Evolutionary conservation across 176 grass and related monocot species (phyloP), one percentile per base, ranked within the genome.

Genomic region (Raddia guianensis): DNA sequence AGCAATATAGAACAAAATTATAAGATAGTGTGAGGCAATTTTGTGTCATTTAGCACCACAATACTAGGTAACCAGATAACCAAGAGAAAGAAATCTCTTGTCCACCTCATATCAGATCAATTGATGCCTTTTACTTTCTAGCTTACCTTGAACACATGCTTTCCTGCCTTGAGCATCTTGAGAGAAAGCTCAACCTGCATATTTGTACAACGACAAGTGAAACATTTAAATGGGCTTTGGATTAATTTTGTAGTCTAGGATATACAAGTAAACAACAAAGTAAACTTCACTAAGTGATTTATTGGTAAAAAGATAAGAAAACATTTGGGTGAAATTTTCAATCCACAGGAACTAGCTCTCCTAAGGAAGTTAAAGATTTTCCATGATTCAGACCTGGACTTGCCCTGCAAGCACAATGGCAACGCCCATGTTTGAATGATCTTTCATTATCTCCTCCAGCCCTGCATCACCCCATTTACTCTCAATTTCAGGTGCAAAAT

Each of bases 101-200:
- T 69, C 37, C n/a, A 81, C 2, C 12, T 7, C 64, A 78, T 69
- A 68, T 68, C 49, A 73, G n/a, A 54, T 33, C 19, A 4, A 50
- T 56, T 62, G 51, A 68, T 59, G 2, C 15, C 18, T 12, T 75
- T 71, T 55, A 3, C 70, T 76, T 80, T 34, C 18, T 44, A 33
- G 3, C 53, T 66, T 95, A 98, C 96, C 96, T 98, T 98, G 96
- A 71, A 98, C 59, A 93, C 92, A 82, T 98, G 96, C 57, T 98
- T 98, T 86, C 90, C 90, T 40, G 90, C 90, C 88, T 85, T 92
- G 5, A 98, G 86, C 88, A 98, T 84, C 72, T 86, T 95, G 76
- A 91, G 76, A 46, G 96, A 98, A 78, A 95, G 86, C n/a, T 98
- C 96, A 74, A 95, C 92, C 96, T 98, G 83, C 54, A 93, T 48